These are phyloP conservation scores for Plasmopara muralis DNA, from an alignment of 352 stramenopile genomes.

Conservation along the genomic window DNA sequence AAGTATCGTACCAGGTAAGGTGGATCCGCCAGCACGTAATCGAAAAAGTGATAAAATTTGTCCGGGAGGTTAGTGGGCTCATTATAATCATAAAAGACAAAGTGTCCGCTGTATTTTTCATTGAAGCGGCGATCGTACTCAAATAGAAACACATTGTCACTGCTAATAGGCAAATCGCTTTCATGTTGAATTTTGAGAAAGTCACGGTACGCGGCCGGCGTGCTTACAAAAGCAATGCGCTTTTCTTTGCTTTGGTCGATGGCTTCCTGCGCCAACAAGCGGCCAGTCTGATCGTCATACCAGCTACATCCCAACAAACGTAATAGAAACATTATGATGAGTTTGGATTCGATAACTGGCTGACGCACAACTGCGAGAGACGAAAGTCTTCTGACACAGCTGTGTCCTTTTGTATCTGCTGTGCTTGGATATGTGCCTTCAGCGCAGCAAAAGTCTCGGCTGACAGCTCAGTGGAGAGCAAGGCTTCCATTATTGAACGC, in stretches of 20 bases:
- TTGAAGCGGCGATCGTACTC: conserved; percentile 51
- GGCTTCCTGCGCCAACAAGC: conserved; percentile 39
- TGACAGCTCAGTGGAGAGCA: conserved; percentile 44
- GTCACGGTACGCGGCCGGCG: conserved; percentile 38
- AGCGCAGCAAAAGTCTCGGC: conserved; percentile 44
- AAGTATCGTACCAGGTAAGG: conserved; percentile 37
- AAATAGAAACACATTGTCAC: conserved; percentile 44
- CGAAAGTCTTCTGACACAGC: conserved; percentile 47
- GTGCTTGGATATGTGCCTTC: conserved; percentile 38
- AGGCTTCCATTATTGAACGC: conserved; percentile 24
- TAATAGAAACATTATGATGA: not conserved
- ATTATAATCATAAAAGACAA: conserved; percentile 62
- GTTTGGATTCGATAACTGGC: not conserved
- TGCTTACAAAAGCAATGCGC: conserved; percentile 48
- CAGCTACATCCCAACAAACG: conserved; percentile 23
- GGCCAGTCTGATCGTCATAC: conserved; percentile 46
- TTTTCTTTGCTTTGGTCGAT: conserved; percentile 45
- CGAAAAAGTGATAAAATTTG: conserved; percentile 53
- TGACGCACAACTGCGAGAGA: conserved; percentile 46
- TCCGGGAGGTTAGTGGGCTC: conserved; percentile 34
- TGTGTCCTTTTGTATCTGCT: conserved; percentile 32
- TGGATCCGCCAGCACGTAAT: conserved; percentile 51
- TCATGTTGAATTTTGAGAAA: conserved; percentile 36
- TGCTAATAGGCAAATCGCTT: conserved; percentile 21
- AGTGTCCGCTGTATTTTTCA: conserved; percentile 44